Evolutionary conservation across 495 filamentous ascomycete species (phyloP), one percentile per base, ranked within the genome.

Genomic region (Trichocladium uniseriatum): DNA sequence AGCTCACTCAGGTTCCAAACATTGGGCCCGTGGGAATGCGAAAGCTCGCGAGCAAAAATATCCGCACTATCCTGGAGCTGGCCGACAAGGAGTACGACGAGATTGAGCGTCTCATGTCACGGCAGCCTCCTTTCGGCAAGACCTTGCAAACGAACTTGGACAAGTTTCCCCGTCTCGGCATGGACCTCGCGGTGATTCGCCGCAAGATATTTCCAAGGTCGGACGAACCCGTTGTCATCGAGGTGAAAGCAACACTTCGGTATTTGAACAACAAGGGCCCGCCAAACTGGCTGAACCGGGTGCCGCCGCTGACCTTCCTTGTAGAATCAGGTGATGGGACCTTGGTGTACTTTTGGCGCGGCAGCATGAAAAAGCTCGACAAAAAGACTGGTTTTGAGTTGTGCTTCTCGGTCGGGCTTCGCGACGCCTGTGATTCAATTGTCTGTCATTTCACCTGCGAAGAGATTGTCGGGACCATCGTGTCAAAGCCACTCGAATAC

Each of bases 1-100:
- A 96, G 47, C 78, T 98, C 62, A 89, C 86, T 47, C 92, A 98
- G 59, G 75, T 98, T 8, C 82, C 86, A 3, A 78, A 82, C n/a
- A 76, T 95, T 40, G 94, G 91, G 0, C 71, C 82, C 13, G 88
- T 82, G 3, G 76, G 80, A 6, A 81, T 92, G 34, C 75, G 86
- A 27, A 95, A 89, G 62, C 74, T 96, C 34, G 81, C 81, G 7
- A 74, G 73, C 47, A 79, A 80, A 32, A 82, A 82, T 6, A 78
- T 97, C 35, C 75, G 72, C 18, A 86, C 73, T 22, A 75, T 98
- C 10, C 76, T 87, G 49, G 75, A 73, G n/a, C 69, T 98, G 24
- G 83, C 81, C 39, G 63, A 60, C n/a, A 72, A 76, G 11, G 81
- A 91, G 29, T 65, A 82, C 28, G 73, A 80, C 48, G 74, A 76